Percentiles rank a stretch among this genome's conserved stretches.
Conservation (phyloP, 108 stramenopile species). For the Conticribra weissflogii region DNA sequence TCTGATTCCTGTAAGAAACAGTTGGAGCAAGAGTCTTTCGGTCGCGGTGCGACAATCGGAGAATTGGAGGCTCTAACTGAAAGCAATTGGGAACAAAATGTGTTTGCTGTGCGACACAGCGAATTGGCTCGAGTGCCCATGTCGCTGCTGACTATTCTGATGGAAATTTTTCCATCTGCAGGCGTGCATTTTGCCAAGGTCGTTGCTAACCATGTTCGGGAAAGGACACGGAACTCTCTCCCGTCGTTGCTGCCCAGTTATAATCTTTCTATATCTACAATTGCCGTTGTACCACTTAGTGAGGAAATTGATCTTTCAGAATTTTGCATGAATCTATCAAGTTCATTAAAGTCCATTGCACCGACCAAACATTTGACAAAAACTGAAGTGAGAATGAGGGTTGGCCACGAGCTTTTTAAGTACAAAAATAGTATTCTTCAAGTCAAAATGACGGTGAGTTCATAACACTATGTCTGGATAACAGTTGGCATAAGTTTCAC, state of each 20-base stretch:
- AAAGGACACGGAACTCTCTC: slow-evolving; percentile 5
- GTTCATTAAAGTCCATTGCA: slow-evolving; percentile 42
- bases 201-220: slow-evolving; percentile 44
- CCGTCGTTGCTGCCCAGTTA: slow-evolving; percentile 46
- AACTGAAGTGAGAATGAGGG: slow-evolving; percentile 11
- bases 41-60: slow-evolving; percentile 55
- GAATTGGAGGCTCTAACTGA: slow-evolving; percentile 42
- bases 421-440: slow-evolving; percentile 37
- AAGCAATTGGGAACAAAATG: slow-evolving; percentile 35
- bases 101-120: slow-evolving; percentile 53
- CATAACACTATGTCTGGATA: no score
- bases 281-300: slow-evolving; percentile 58
- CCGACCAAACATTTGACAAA: slow-evolving; percentile 56
- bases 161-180: slow-evolving; percentile 43
- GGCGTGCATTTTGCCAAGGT: slow-evolving; percentile 53
- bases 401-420: slow-evolving; percentile 42
- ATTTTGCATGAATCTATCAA: slow-evolving; percentile 36
- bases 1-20: not conserved
- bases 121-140: slow-evolving; percentile 57
- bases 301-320: slow-evolving; percentile 35
- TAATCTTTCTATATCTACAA: slow-evolving; percentile 52
- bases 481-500: no score
- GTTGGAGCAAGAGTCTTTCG: slow-evolving; percentile 36
- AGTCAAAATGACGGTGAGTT: slow-evolving; percentile 54
- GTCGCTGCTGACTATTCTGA: slow-evolving; percentile 36